Base-by-base conservation (phyloP, 106 monocot species). In the Phalaenopsis aphrodite region DNA sequence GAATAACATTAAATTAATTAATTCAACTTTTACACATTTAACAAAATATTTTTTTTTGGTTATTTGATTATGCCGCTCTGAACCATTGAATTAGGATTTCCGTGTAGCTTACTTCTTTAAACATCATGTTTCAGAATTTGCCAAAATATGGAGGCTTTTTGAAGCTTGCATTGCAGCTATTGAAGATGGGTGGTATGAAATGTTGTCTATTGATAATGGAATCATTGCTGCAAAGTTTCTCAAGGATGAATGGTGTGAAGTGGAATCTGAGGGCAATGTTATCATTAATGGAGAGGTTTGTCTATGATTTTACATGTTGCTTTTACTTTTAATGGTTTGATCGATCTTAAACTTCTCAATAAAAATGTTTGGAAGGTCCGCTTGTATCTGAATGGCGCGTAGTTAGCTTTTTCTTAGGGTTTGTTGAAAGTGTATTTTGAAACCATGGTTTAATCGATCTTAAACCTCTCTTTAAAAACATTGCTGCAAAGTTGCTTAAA, bases 181-280 rank as follows among this genome's bases (percentile, higher is more conserved):
- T 24, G 88, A 84, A 80, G 42, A 84, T 77, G 87, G 92, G 58
- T 98, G 94, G 94, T 79, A 75, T 80, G 72, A 80, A 76, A 75
- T 90, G 79, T 42, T 79, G 52, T 57, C 77, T 21, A 76, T 65
- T 52, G 76, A 77, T 58, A 78, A 81, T 83, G 37, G 12, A 77
- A 4, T 67, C 47, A 42, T 79, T 72, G 80, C 55, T 16, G 84
- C 89, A 81, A 86, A 94, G 91, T 93, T 92, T 78, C 76, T 98
- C 11, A 89, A 82, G 80, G 56, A 85, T 68, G 88, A 92, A 52
- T 98, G 94, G 94, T 79, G 72, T 82, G 72, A 80, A 79, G 72
- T 90, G 77, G 48, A 80, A 58, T 58, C 80, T 45, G 81, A 75
- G 46, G 79, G 79, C 66, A 77, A 77, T 81, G 23, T 18, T 78